Base-by-base conservation (phyloP, 1,284 basidiomycete genomes). In the Apiotrichum akiyoshidainum region DNA sequence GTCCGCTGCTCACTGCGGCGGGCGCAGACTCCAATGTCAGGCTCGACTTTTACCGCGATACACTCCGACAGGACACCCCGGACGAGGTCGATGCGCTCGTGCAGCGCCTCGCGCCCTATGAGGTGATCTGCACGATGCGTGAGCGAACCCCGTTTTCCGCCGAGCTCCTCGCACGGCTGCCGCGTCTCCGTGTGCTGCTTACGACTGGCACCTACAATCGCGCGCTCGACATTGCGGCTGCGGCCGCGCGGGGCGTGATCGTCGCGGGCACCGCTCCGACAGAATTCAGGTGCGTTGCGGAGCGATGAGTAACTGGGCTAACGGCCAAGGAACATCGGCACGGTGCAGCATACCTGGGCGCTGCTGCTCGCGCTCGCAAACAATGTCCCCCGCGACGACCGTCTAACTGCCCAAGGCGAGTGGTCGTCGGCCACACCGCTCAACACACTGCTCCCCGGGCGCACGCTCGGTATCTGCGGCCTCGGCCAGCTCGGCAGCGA, bases 81-180 rank as follows among this genome's bases (percentile, higher is more conserved):
- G 33, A 1, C 12, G 16, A 41, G 40, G 12, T 13, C 2, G 81
- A 83, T 57, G 71, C 71, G 21, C 79, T 87, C 3, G 81, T 80
- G 2, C 65, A 79, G 45, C 78, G 84, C 46, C 78, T 87, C 42
- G 64, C 79, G 47, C 78, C 80, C 0, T 87, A 83, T 72, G 71
- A 82, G 7, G 81, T 87, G 41, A 79, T 87, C n/a, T 84, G 83
- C 67, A 80, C 84, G 5, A 87, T 87, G 85, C 79, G 86, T 55
- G 86, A 87, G 69, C 78, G 86, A 39, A 87, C 86, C 0, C 84
- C 82, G 58, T 83, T 88, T 65, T 67, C 78, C 9, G 72, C 78
- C 11, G 75, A 79, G 0, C 62, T 86, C 8, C 68, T 87, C 45
- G 81, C 82, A 53, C 78, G 79, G 46, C 76, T 88, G 33, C 85